Percentiles rank a stretch among this genome's conserved stretches.
These are phyloP conservation scores for Brassica nigra DNA, from an alignment of 345 rosid genomes.

Conservation along the genomic window DNA sequence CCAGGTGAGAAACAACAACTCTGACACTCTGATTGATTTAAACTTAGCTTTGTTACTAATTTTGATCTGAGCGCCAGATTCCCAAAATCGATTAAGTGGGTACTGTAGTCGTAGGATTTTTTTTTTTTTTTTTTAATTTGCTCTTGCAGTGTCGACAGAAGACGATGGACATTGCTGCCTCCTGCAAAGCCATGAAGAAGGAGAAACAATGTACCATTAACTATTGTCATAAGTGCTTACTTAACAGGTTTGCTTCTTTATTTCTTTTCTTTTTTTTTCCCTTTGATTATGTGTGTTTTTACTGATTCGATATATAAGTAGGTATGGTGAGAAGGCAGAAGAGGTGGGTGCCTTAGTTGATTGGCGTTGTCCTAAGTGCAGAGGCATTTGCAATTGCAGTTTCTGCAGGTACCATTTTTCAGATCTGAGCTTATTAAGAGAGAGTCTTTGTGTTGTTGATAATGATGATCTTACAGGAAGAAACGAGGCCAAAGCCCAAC, in stretches of 20 bases:
- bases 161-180: conserved; percentile 40
- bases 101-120: neutral
- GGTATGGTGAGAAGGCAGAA: conserved; percentile 46
- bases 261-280: neutral
- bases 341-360: conserved; percentile 25
- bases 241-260: conserved; percentile 26
- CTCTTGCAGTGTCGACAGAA: conserved; percentile 43
- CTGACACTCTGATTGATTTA: neutral
- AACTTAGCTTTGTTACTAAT: neutral
- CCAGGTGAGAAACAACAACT: conserved; percentile 43
- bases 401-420: conserved; percentile 15
- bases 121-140: neutral
- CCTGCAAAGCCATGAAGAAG: conserved; percentile 29
- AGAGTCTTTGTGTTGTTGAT: neutral
- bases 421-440: neutral
- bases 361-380: conserved; percentile 36
- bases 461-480: neutral
- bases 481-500: conserved; percentile 15
- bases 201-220: conserved; percentile 29
- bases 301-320: neutral
- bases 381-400: conserved; percentile 26
- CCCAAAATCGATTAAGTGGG: neutral
- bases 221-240: conserved; percentile 42
- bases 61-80: neutral
- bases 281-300: neutral